Base-by-base conservation (phyloP, 1,284 basidiomycete genomes). In the Cerrena zonata region DNA sequence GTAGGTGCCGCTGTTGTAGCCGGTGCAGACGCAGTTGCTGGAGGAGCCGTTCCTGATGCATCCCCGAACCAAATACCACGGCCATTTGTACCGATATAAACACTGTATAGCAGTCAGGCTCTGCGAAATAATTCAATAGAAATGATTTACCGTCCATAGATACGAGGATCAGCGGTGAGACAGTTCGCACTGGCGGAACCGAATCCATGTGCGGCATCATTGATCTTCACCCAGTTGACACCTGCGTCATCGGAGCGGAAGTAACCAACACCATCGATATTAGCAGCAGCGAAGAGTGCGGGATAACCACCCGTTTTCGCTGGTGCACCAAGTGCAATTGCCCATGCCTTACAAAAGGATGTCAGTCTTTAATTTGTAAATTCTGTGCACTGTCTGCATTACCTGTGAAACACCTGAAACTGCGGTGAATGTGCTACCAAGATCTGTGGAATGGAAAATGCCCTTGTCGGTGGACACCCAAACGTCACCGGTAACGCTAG, bases 31-130 rank as follows among this genome's bases (percentile, higher is more conserved):
- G 70, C 56, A 1, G 71, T 69, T 1, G 70, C 63, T 2, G 73
- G 53, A 41, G 73, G 69, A 3, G 68, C 65, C 15, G 71, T 48
- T 37, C 74, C 74, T 45, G 70, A 58, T 7, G 65, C 64, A 52
- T 80, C 76, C 1, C 80, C 79, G 55, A 76, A 82, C 65, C 79
- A 84, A 49, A 82, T 82, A 23, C 82, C 81, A 42, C 80, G 76
- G 26, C 81, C 81, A 56, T 82, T 82, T 1, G 81, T 83, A 2
- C 81, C 82, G 43, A 84, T 73, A 58, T 82, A 84, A 1, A 83
- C 79, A 21, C 80, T 80, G 53, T 3, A 13, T 44, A 7, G 39
- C 7, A 22, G 21, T 40, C 39, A 40, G 39, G 22, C 18, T 2
- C 12, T 38, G 26, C 12, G 26, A 18, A 41, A 21, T 12, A 24